phyloP scores from a whole-genome alignment of 768 basidiomycete species.

The Chiua virens region DNA sequence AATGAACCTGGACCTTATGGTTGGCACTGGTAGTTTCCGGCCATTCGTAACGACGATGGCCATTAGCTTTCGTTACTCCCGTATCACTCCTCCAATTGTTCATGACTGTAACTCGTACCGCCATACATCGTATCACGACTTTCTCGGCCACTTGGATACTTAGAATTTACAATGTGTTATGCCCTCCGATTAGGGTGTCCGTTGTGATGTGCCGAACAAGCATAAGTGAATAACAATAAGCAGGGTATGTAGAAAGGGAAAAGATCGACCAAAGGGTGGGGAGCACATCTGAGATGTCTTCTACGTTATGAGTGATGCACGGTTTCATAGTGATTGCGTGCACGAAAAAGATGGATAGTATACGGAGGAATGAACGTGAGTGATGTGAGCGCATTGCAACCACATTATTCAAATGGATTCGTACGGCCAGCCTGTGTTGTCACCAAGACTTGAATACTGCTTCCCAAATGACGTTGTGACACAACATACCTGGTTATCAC shows the following conservation, averaged over 20 bases:
- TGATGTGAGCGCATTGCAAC: background rate
- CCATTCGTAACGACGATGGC: background rate
- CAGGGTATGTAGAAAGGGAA: conserved; percentile 19
- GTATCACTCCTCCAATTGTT: background rate
- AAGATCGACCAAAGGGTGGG: conserved; percentile 8
- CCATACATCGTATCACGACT: background rate
- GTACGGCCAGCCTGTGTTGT: conserved; percentile 65
- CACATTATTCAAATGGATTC: conserved; percentile 52
- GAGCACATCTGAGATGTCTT: background rate
- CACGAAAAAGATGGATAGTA: conserved; percentile 1
- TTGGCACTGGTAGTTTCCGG: background rate
- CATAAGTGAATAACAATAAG: conserved; percentile 18
- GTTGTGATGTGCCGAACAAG: conserved; percentile 5
- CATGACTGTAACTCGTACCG: background rate
- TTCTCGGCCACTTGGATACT: background rate
- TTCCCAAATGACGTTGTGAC: background rate
- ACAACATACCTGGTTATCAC: conserved; percentile 64
- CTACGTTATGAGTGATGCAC: conserved; percentile 8
- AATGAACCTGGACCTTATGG: background rate
- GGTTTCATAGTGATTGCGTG: conserved; percentile 11
- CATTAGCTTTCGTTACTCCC: background rate
- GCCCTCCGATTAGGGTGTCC: conserved; percentile 15
- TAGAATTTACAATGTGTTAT: conserved; percentile 17
- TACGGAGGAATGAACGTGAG: conserved; percentile 7
- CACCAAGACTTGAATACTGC: background rate